phyloP scores from a whole-genome alignment of 768 basidiomycete genomes.

The Cystofilobasidium capitatum region DNA sequence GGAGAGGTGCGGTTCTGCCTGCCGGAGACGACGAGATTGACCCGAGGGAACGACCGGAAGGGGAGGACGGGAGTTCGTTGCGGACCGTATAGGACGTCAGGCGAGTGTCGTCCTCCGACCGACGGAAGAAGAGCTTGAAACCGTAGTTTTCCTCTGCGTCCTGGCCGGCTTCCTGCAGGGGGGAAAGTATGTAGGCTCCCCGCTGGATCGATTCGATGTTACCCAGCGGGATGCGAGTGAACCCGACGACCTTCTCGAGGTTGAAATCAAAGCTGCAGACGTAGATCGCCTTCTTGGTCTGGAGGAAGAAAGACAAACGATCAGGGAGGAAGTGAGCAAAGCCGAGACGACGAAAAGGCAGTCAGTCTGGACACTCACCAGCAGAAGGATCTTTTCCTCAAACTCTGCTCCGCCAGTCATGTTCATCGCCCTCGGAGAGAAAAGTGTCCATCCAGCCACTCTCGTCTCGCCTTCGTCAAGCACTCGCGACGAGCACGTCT shows the following conservation, averaged over 20 bases:
- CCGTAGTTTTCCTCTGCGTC: conserved; percentile 60
- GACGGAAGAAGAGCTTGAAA: conserved; percentile 70
- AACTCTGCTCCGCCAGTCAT: conserved; percentile 64
- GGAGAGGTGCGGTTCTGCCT: not conserved
- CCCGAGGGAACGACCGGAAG: conserved; percentile 6
- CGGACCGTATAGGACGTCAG: conserved; percentile 75
- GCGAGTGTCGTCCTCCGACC: conserved; percentile 61
- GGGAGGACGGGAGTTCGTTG: conserved; percentile 44
- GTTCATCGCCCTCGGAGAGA: conserved; percentile 70
- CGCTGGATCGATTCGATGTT: conserved; percentile 38
- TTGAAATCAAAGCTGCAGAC: conserved; percentile 61
- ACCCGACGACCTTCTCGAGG: conserved; percentile 6
- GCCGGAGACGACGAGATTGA: not conserved
- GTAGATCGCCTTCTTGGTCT: conserved; percentile 50
- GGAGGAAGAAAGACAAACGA: conserved; percentile 8
- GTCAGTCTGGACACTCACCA: conserved; percentile 50
- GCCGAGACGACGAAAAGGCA: no score
- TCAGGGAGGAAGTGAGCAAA: not conserved
- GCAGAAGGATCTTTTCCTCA: conserved; percentile 84
- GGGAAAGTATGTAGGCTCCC: conserved; percentile 94
- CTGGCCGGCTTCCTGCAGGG: conserved; percentile 82
- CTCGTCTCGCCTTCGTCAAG: conserved; percentile 65
- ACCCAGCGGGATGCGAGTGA: conserved; percentile 56
- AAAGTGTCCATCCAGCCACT: conserved; percentile 81
- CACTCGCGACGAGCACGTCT: conserved; percentile 70